A percentile compares a stretch with the other conserved stretches of the same genome.
phyloP scores from a whole-genome alignment of 768 basidiomycete species.

The Termitomyces sp. region DNA sequence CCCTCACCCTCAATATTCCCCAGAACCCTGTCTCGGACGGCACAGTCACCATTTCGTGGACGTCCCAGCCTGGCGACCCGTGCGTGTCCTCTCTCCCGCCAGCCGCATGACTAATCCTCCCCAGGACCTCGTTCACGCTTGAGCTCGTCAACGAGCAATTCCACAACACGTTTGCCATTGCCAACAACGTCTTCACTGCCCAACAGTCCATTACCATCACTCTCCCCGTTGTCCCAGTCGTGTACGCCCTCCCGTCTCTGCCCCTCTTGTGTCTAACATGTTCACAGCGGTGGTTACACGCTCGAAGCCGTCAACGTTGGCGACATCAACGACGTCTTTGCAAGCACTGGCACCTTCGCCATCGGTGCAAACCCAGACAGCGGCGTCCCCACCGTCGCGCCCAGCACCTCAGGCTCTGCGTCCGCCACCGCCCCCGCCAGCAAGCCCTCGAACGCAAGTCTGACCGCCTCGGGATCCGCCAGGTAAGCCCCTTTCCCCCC shows the following conservation, averaged over 20 bases:
- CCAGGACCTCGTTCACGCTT: slow-evolving; percentile 31
- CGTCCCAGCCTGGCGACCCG: slow-evolving; percentile 34
- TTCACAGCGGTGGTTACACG: slow-evolving; percentile 39
- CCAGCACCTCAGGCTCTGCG: slow-evolving; percentile 8
- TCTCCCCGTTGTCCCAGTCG: slow-evolving; percentile 40
- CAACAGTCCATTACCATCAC: slow-evolving; percentile 26
- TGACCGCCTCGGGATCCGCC: background rate
- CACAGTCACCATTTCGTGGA: slow-evolving; percentile 41
- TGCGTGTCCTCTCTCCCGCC: slow-evolving; percentile 17
- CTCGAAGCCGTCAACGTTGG: slow-evolving; percentile 38
- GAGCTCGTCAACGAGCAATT: slow-evolving; percentile 43
- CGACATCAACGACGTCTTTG: slow-evolving; percentile 40
- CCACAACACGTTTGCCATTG: slow-evolving; percentile 48
- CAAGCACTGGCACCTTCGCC: slow-evolving; percentile 33
- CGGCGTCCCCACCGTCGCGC: slow-evolving; percentile 1
- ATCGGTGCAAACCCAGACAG: slow-evolving; percentile 21
- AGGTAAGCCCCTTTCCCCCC: background rate
- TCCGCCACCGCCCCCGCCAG: slow-evolving; percentile 3
- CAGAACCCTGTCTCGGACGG: slow-evolving; percentile 25
- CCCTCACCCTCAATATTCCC: slow-evolving; percentile 36
- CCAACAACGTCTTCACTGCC: slow-evolving; percentile 42
- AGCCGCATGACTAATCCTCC: background rate
- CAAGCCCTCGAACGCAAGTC: background rate
- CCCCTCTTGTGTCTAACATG: background rate
- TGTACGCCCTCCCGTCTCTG: slow-evolving; percentile 22